Percentiles rank a stretch among this genome's conserved stretches.
Conservation (phyloP, 495 filamentous ascomycete species). For the Emericellopsis terricola region DNA sequence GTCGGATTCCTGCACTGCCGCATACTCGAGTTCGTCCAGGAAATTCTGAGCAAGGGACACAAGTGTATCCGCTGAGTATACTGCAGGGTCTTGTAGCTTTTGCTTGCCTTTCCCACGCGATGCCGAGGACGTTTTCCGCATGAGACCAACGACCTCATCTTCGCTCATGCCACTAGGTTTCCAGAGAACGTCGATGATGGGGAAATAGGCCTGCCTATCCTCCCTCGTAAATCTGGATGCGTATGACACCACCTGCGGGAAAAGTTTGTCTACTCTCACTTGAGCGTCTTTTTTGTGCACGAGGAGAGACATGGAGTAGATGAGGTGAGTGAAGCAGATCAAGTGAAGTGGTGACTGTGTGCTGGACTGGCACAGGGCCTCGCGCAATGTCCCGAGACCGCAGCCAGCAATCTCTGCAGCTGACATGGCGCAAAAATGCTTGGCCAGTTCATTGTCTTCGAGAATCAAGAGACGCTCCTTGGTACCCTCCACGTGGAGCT, state of each 20-base stretch:
- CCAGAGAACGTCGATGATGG: conserved; percentile 20
- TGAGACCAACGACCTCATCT: background rate
- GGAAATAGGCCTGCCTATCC: conserved; percentile 12
- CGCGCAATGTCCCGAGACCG: conserved; percentile 17
- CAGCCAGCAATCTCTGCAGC: conserved; percentile 14
- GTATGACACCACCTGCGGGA: conserved; percentile 22
- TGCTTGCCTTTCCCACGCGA: no score
- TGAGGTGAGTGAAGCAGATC: conserved; percentile 25
- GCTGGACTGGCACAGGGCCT: conserved; percentile 13
- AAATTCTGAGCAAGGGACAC: no score
- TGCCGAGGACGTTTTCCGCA: no score
- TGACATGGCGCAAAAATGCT: conserved; percentile 17
- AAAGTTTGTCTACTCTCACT: conserved; percentile 11
- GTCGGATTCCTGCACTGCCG: conserved; percentile 15
- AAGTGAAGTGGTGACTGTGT: conserved; percentile 16
- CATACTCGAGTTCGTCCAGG: conserved; percentile 25
- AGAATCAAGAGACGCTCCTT: no score
- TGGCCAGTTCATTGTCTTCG: no score
- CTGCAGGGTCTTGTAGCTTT: no score
- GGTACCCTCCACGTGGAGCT: no score
- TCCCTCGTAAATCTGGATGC: conserved; percentile 9
- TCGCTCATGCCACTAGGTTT: conserved; percentile 12
- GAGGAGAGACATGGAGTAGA: conserved; percentile 25
- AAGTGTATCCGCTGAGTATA: no score
- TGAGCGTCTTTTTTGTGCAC: conserved; percentile 15